phyloP scores from a whole-genome alignment of 2,329 filamentous ascomycete genomes.

The Plectosphaerella plurivora region DNA sequence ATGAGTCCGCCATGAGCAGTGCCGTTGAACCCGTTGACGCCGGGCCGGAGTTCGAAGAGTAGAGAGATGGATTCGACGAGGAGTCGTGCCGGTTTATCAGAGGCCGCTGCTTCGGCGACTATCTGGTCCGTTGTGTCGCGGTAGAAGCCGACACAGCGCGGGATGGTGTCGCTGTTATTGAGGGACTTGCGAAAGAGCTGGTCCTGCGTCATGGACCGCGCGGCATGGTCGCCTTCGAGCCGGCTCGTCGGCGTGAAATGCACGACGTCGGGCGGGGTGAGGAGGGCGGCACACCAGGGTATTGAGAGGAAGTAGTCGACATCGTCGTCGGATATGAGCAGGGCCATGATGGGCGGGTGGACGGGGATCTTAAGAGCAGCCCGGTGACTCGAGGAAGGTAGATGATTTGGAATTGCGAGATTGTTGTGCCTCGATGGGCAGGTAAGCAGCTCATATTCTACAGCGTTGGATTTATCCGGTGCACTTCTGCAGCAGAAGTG shows the following conservation, averaged over 20 bases:
- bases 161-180: constrained; percentile 11
- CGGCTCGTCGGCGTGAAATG: constrained; percentile 4
- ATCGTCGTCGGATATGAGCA: too few species aligned
- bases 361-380: too few species aligned
- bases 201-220: constrained; percentile 4
- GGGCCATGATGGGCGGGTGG: too few species aligned
- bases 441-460: too few species aligned
- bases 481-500: too few species aligned
- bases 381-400: too few species aligned
- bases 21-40: constrained; percentile 19
- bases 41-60: constrained; percentile 15
- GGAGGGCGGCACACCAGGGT: constrained; percentile 7
- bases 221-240: neutral
- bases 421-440: too few species aligned
- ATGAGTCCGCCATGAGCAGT: constrained; percentile 19
- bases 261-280: neutral
- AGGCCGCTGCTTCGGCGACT: neutral
- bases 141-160: constrained; percentile 16
- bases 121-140: constrained; percentile 5
- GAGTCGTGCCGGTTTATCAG: neutral
- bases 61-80: constrained; percentile 9
- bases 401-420: too few species aligned
- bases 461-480: too few species aligned
- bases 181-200: constrained; percentile 12
- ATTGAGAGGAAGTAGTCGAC: constrained; percentile 5